Conservation (phyloP, 331 rosid species). For the Acacia pycnantha region DNA sequence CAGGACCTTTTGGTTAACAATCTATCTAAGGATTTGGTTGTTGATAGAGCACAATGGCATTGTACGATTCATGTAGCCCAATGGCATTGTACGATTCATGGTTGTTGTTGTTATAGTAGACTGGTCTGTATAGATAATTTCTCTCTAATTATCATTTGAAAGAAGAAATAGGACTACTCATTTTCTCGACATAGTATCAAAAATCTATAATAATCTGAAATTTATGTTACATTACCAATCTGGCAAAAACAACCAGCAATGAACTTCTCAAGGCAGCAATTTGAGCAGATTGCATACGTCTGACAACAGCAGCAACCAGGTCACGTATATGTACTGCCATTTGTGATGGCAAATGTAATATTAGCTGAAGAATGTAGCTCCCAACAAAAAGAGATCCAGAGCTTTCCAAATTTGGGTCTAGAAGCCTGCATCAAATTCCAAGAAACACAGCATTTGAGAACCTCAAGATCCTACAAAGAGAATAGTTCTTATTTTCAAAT, state of each 20-base stretch:
- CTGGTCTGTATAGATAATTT: not conserved
- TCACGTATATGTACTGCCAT: conserved; percentile 81
- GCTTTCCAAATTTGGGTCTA: conserved; percentile 86
- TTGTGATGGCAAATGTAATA: conserved; percentile 84
- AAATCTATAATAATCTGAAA: conserved; percentile 14
- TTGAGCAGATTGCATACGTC: conserved; percentile 87
- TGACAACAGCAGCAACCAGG: conserved; percentile 81
- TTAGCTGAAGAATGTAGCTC: conserved; percentile 83
- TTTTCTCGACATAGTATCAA: not conserved
- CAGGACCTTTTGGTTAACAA: too few species aligned
- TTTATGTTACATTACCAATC: conserved; percentile 58
- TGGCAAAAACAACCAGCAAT: conserved; percentile 79
- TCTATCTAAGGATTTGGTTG: too few species aligned
- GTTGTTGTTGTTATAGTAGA: not conserved
- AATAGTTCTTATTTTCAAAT: not conserved
- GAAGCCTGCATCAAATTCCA: conserved; percentile 58
- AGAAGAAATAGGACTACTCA: not conserved
- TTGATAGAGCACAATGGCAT: too few species aligned
- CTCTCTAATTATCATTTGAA: not conserved
- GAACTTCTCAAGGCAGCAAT: conserved; percentile 73
- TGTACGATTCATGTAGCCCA: too few species aligned
- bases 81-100: too few species aligned
- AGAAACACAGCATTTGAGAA: conserved; percentile 26
- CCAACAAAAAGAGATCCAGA: conserved; percentile 98
- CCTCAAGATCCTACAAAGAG: conserved; percentile 11